Percentiles rank a stretch among this genome's conserved stretches.
phyloP scores from a whole-genome alignment of 2,329 filamentous ascomycete genomes.

The Hymenoscyphus albidus region DNA sequence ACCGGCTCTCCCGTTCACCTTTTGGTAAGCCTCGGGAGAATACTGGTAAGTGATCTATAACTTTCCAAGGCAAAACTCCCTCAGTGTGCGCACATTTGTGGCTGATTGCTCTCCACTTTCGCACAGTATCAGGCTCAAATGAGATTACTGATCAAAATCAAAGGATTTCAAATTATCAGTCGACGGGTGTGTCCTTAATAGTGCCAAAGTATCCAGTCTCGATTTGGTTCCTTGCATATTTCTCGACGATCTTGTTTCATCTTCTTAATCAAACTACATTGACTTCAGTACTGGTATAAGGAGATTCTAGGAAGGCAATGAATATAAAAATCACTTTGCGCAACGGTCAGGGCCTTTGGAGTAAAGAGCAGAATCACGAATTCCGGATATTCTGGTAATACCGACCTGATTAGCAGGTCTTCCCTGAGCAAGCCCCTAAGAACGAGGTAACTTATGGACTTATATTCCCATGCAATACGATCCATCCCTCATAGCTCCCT shows the following conservation, averaged over 20 bases:
- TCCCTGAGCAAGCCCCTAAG: not conserved
- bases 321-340: not conserved
- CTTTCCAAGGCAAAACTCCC: no score
- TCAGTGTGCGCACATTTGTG: no score
- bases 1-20: no score
- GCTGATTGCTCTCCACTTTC: no score
- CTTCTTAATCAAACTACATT: not conserved
- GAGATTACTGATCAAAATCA: no score
- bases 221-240: not conserved
- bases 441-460: not conserved
- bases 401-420: no score
- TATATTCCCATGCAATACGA: slow-evolving; percentile 15
- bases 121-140: no score
- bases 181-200: not conserved
- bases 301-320: not conserved
- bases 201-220: not conserved
- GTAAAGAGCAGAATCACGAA: not conserved
- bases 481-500: slow-evolving; percentile 11
- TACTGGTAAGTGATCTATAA: no score
- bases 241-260: not conserved
- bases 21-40: no score
- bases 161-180: no score
- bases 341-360: not conserved
- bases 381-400: not conserved
- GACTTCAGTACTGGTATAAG: not conserved